A percentile compares a stretch with the other conserved stretches of the same genome.
Conservation (phyloP, 169 alveolate species). For the Plasmodium malariae region DNA sequence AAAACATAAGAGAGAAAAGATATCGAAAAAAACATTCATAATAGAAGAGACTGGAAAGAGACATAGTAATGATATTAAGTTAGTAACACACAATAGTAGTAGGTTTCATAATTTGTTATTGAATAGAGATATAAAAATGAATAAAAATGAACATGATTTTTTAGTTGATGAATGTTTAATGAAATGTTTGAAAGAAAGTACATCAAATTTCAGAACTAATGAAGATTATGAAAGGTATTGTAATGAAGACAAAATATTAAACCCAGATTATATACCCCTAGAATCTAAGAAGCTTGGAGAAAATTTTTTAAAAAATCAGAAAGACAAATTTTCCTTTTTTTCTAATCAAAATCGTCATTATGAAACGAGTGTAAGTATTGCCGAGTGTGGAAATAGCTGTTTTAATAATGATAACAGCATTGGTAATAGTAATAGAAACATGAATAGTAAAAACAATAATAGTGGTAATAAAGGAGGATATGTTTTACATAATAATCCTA, state of each 20-base stretch:
- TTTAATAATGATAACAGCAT: slow-evolving; percentile 59
- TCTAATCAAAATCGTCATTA: slow-evolving; percentile 12
- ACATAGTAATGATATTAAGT: slow-evolving; percentile 16
- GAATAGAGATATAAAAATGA: slow-evolving; percentile 51
- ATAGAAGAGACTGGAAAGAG: slow-evolving; percentile 3
- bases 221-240: slow-evolving; percentile 75
- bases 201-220: slow-evolving; percentile 48
- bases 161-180: slow-evolving; percentile 48
- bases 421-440: no score
- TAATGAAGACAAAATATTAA: slow-evolving; percentile 65
- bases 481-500: slow-evolving; percentile 9
- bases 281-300: slow-evolving; percentile 65
- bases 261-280: slow-evolving; percentile 45
- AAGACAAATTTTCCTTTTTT: slow-evolving; percentile 27
- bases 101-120: slow-evolving; percentile 12
- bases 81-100: slow-evolving; percentile 13
- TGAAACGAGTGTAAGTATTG: slow-evolving; percentile 21
- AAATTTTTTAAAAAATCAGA: slow-evolving; percentile 26
- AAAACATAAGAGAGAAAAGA: slow-evolving; percentile 10
- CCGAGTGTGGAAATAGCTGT: slow-evolving; percentile 70
- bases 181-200: slow-evolving; percentile 53
- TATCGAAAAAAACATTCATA: slow-evolving; percentile 25
- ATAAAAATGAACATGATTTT: slow-evolving; percentile 44
- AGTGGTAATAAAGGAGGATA: slow-evolving; percentile 17
- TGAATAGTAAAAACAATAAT: no score